Percentiles rank a stretch among this genome's conserved stretches.
phyloP scores from a whole-genome alignment of 768 basidiomycete genomes.

The Mycena rosella region DNA sequence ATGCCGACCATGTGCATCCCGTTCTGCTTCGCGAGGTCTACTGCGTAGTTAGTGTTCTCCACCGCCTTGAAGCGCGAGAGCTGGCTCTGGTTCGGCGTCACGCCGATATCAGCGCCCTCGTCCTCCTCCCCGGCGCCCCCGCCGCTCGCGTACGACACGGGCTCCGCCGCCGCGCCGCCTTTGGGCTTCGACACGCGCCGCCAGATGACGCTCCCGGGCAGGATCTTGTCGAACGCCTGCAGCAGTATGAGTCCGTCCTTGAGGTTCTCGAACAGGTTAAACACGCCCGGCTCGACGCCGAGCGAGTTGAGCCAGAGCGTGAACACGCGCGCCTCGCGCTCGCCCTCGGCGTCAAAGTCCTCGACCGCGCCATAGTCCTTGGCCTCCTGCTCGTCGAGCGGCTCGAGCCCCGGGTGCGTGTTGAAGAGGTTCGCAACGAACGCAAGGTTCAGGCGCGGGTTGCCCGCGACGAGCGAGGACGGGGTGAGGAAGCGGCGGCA shows the following conservation, averaged over 20 bases:
- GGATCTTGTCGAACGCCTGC: constrained; percentile 96
- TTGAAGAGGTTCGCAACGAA: constrained; percentile 99
- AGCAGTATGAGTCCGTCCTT: constrained; percentile 93
- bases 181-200: constrained; percentile 96
- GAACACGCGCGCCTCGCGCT: constrained; percentile 97
- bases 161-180: constrained; percentile 60
- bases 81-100: constrained; percentile 85
- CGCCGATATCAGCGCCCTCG: constrained; percentile 84
- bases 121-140: constrained; percentile 59
- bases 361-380: constrained; percentile 92
- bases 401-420: constrained; percentile 94
- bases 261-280: constrained; percentile 96
- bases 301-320: constrained; percentile 98
- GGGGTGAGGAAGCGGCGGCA: constrained; percentile 97
- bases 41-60: constrained; percentile 97
- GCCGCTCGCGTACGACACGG: constrained; percentile 54
- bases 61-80: constrained; percentile 97
- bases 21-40: constrained; percentile 93
- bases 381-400: constrained; percentile 93
- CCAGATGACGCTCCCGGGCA: constrained; percentile 95
- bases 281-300: constrained; percentile 95
- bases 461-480: constrained; percentile 91
- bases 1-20: constrained; percentile 97
- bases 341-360: constrained; percentile 99
- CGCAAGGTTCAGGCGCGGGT: constrained; percentile 96